A percentile compares a stretch with the other conserved stretches of the same genome.
Conservation (phyloP, 2,329 filamentous ascomycete species). For the Fusarium irregulare region DNA sequence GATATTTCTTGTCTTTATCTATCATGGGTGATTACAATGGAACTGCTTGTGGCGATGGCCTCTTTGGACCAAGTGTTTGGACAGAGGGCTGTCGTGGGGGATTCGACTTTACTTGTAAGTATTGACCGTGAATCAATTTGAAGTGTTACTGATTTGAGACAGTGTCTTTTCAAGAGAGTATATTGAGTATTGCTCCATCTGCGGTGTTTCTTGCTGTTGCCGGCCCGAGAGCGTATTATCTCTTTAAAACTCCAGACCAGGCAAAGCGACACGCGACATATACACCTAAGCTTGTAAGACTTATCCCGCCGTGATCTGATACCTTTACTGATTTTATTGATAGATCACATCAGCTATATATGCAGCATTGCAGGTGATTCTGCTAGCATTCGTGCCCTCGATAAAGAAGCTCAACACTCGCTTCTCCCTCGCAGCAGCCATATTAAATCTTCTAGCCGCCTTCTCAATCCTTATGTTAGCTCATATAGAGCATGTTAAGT, state of each 20-base stretch:
- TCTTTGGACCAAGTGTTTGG: slow-evolving; percentile 48
- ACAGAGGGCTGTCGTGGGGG: slow-evolving; percentile 47
- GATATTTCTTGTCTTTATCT: background rate
- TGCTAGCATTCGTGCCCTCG: slow-evolving; percentile 44
- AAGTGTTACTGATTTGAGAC: background rate
- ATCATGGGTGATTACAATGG: slow-evolving; percentile 42
- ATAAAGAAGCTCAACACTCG: slow-evolving; percentile 42
- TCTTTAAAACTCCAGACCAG: slow-evolving; percentile 41
- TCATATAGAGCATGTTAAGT: slow-evolving; percentile 50
- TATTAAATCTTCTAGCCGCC: slow-evolving; percentile 46
- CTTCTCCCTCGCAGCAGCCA: slow-evolving; percentile 47
- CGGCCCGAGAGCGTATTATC: slow-evolving; percentile 40
- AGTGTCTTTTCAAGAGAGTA: slow-evolving; percentile 49
- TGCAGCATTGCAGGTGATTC: slow-evolving; percentile 42
- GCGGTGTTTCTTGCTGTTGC: slow-evolving; percentile 43
- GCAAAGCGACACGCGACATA: slow-evolving; percentile 44
- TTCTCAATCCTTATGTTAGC: slow-evolving; percentile 45
- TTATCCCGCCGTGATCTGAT: background rate
- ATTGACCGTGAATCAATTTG: background rate
- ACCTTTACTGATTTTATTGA: background rate
- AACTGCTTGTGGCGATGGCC: slow-evolving; percentile 45
- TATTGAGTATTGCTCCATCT: slow-evolving; percentile 42
- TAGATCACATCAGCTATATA: slow-evolving; percentile 43
- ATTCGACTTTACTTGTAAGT: slow-evolving; percentile 49
- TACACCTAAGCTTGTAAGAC: slow-evolving; percentile 44